Conservation (phyloP, 2,329 filamentous ascomycete species). For the Calonectria naviculata region DNA sequence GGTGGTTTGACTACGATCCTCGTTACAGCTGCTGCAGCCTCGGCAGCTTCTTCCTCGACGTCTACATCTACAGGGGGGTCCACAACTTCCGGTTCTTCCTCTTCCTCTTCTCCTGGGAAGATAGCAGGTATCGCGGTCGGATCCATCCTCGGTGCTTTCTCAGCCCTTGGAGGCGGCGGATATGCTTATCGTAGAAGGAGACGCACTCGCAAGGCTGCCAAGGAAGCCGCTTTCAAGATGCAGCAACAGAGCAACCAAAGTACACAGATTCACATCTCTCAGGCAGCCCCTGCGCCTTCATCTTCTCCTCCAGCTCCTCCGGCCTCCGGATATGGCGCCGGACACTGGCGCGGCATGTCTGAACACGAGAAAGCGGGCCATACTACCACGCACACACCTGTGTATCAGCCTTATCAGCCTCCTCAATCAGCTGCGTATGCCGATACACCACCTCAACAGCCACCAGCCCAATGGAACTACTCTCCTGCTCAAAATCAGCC, state of each 20-base stretch:
- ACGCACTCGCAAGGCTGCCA: background rate
- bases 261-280: constrained; percentile 1
- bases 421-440: background rate
- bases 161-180: background rate
- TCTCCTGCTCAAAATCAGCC: background rate
- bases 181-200: background rate
- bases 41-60: background rate
- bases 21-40: background rate
- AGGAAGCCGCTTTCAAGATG: background rate
- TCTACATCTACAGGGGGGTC: background rate
- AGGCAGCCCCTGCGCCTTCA: background rate
- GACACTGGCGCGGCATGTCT: background rate
- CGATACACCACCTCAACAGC: background rate
- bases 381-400: background rate
- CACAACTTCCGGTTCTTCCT: background rate
- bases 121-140: background rate
- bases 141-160: background rate
- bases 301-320: background rate
- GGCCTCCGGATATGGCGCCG: background rate
- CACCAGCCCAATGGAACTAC: background rate
- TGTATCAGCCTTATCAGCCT: background rate
- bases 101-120: background rate
- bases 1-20: background rate
- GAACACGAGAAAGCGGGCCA: background rate
- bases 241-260: background rate